Percentiles rank a stretch among this genome's conserved stretches.
Evolutionary conservation across 2,329 filamentous ascomycete species (phyloP).

Genomic region (Epichloe uncinata): DNA sequence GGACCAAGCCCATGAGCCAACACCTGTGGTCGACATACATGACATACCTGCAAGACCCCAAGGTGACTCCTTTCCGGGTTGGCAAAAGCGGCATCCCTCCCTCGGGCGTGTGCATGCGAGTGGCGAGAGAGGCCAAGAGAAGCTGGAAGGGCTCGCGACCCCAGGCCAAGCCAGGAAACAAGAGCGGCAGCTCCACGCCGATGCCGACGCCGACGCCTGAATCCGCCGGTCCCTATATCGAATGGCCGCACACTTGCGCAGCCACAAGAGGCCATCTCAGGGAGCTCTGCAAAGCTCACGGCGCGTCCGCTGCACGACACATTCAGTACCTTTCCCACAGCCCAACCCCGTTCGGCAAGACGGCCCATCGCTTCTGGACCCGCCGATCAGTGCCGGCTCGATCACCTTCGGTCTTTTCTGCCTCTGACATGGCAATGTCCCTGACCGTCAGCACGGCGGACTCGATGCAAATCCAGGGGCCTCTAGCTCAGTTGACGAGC

Average conservation of each 20-base stretch:
- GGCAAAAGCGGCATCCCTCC: conserved; percentile 54
- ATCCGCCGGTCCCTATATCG: conserved; percentile 33
- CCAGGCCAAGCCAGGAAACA: conserved; percentile 19
- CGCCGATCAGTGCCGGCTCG: conserved; percentile 33
- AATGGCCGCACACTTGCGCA: conserved; percentile 52
- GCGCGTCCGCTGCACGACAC: conserved; percentile 29
- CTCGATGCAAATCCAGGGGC: conserved; percentile 49
- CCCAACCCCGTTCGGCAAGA: conserved; percentile 41
- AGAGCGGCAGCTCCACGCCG: conserved; percentile 43
- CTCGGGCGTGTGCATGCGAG: conserved; percentile 49
- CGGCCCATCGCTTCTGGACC: conserved; percentile 35
- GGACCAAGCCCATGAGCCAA: conserved; percentile 52
- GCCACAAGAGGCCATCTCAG: conserved; percentile 49
- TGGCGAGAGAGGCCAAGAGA: conserved; percentile 51
- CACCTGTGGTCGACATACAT: conserved; percentile 55
- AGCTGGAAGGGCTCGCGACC: conserved; percentile 51
- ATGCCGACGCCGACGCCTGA: conserved; percentile 43
- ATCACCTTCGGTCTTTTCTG: conserved; percentile 39
- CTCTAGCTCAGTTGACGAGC: conserved; percentile 45
- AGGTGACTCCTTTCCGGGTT: conserved; percentile 51
- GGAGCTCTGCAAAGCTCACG: conserved; percentile 46
- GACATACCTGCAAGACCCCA: conserved; percentile 52
- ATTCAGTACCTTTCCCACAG: conserved; percentile 37
- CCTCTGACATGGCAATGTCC: conserved; percentile 49
- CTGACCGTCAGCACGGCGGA: conserved; percentile 49